Percentiles rank a stretch among this genome's conserved stretches.
Evolutionary conservation across 352 stramenopile genomes (phyloP).

Genomic region (Globisporangium recalcitrans): DNA sequence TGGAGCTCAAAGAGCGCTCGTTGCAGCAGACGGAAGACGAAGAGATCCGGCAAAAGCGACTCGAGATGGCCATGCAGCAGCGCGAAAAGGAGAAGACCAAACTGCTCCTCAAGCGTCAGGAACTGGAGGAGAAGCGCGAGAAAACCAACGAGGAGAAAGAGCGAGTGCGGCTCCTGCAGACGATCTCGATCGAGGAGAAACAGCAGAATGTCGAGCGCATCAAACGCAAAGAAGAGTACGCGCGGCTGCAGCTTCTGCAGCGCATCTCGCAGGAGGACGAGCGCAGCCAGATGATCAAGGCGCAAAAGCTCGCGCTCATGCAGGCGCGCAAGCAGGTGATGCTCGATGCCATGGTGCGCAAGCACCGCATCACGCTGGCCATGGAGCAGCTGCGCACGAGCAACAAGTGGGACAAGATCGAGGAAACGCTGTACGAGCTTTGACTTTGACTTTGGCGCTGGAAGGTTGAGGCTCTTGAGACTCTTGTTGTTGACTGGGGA

Average conservation of each 20-base stretch:
- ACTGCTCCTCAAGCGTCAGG: slow-evolving; percentile 39
- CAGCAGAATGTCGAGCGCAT: slow-evolving; percentile 68
- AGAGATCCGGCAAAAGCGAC: slow-evolving; percentile 50
- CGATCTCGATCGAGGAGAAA: slow-evolving; percentile 50
- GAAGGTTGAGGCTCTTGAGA: background rate
- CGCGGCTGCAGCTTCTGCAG: slow-evolving; percentile 46
- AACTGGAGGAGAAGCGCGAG: slow-evolving; percentile 39
- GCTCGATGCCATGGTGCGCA: slow-evolving; percentile 57
- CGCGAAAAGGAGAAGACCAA: slow-evolving; percentile 32
- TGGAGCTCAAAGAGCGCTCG: slow-evolving; percentile 54
- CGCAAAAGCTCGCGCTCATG: slow-evolving; percentile 52
- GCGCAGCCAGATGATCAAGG: slow-evolving; percentile 52
- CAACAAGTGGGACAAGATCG: slow-evolving; percentile 78
- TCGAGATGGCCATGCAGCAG: slow-evolving; percentile 44
- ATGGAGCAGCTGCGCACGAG: slow-evolving; percentile 58
- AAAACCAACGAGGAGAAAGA: slow-evolving; percentile 36
- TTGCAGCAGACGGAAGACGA: slow-evolving; percentile 64
- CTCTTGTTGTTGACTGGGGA: background rate
- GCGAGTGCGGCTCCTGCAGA: slow-evolving; percentile 39
- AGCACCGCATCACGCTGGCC: slow-evolving; percentile 58
- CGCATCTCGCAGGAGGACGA: slow-evolving; percentile 58
- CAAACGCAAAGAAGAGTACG: slow-evolving; percentile 69
- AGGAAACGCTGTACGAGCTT: slow-evolving; percentile 63
- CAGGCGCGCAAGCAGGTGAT: slow-evolving; percentile 56
- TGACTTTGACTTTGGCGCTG: slow-evolving; percentile 15